Base-by-base conservation (phyloP, 2,329 filamentous ascomycete species). In the Fusarium avenaceum region DNA sequence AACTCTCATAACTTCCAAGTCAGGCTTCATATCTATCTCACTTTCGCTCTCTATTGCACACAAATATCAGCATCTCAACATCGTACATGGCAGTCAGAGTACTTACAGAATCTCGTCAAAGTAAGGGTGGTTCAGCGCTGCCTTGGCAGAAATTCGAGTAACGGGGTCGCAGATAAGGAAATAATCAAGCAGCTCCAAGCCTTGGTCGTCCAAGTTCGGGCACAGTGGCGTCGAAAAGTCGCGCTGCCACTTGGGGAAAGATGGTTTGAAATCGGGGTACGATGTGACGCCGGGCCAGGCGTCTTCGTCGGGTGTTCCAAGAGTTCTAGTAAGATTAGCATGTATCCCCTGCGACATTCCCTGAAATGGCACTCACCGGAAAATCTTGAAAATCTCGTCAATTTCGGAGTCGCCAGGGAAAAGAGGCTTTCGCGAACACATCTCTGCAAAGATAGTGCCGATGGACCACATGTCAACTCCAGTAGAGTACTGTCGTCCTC, bases 391-490 rank as follows among this genome's bases (percentile, higher is more conserved):
- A 61, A 81, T 82, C 69, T 82, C 79, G 57, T 82, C 80, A 72
- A 81, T 81, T 32, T 82, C 80, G 89, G 93, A 96, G 77, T 97
- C 94, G 50, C 94, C 94, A 15, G 94, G 93, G 84, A 97, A 97
- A 38, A 97, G 84, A 3, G 94, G 93, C 81, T 96, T 97, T 75
- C 92, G 88, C 2, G 94, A 97, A 80, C 93, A 96, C 94, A 97
- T 97, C 80, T 97, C 94, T 14, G 94, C 94, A 77, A 97, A 97
- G 79, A 97, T 97, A 78, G 93, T 96, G 63, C 94, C 94, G 45
- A 94, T 90, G 32, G 92, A 96, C 94, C 94, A 97, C 92, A 97
- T 97, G 76, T 97, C 94, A 33, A 97, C 93, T 53, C 94, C 94
- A 6, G 94, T 97, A 7, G 92, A 96, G 81, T 97, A 97, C 78